Conservation (phyloP, 2,329 filamentous ascomycete species). For the Teratosphaeria destructans region DNA sequence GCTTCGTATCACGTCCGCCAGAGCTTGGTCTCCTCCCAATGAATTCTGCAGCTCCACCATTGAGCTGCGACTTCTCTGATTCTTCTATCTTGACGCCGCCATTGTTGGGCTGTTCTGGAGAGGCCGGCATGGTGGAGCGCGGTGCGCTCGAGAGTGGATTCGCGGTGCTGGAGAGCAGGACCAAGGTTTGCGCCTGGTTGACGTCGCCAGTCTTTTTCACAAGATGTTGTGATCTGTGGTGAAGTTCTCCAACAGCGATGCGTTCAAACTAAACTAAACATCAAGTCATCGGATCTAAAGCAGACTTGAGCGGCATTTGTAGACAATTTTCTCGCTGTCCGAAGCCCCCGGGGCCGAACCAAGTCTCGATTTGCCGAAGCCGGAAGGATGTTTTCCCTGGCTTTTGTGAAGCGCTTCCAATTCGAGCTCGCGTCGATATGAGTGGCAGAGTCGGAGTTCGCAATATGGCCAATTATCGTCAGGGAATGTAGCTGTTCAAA, state of each 20-base stretch:
- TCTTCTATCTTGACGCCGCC: constrained; percentile 5
- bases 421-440: too few species aligned
- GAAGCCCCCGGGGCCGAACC: neutral
- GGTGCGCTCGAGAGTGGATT: neutral
- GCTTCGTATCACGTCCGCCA: constrained; percentile 24
- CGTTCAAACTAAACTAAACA: neutral
- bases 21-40: constrained; percentile 22
- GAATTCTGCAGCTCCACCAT: constrained; percentile 18
- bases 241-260: neutral
- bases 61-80: constrained; percentile 17
- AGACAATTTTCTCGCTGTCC: neutral
- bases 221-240: constrained; percentile 4
- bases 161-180: neutral
- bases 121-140: neutral
- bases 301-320: neutral
- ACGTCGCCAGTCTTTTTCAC: constrained; percentile 20
- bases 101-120: neutral
- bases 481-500: neutral
- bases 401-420: neutral
- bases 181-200: constrained; percentile 2
- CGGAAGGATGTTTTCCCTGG: neutral
- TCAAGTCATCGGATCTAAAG: neutral
- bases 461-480: too few species aligned
- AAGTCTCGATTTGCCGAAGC: neutral
- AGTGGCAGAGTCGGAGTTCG: too few species aligned